Base-by-base conservation (phyloP, 2,329 filamentous ascomycete species). In the Sporothrix pseudoabietina region DNA sequence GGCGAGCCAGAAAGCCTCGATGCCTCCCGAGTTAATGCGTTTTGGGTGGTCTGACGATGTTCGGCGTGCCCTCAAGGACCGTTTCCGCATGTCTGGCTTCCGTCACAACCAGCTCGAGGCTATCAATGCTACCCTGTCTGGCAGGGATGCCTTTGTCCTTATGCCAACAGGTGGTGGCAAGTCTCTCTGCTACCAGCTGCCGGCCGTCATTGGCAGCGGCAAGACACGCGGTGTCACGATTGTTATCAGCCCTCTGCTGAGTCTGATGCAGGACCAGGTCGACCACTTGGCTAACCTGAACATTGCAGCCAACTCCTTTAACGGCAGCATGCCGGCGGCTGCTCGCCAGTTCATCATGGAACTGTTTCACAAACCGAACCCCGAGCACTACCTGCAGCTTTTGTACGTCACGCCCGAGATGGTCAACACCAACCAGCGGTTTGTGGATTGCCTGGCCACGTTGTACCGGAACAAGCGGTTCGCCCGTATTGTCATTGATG, bases 131-230 rank as follows among this genome's bases (percentile, higher is more conserved):
- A 98, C 96, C 0, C 84, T 99, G 63, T 86, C 85, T 41, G 96
- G 95, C 3, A 90, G 95, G 76, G 95, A 99, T 81, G 91, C 92
- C 0, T 99, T 99, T 80, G 92, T 99, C 19, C 85, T 99, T 54
- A 99, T 99, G 96, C 96, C 97, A 2, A 99, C 96, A 0, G 96
- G 96, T 71, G 96, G 96, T 74, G 96, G 96, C 57, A 99, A 99
- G 80, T 98, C 95, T 0, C 85, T 99, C 1, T 98, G 96, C 81
- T 99, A 99, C 80, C 97, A 99, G 80, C 84, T 99, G 14, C 97
- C 96, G 16, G 93, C 96, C 1, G 88, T 98, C 26, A 87, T 99
- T 44, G 88, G 86, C 66, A 92, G 89, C 63, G 96, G 96, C 59
- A 92, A 88, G 78, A 98, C 95, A 0, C 85, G 85, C 47, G 97